Conservation (phyloP, 163 green algal genomes). For the Chlorella variabilis region DNA sequence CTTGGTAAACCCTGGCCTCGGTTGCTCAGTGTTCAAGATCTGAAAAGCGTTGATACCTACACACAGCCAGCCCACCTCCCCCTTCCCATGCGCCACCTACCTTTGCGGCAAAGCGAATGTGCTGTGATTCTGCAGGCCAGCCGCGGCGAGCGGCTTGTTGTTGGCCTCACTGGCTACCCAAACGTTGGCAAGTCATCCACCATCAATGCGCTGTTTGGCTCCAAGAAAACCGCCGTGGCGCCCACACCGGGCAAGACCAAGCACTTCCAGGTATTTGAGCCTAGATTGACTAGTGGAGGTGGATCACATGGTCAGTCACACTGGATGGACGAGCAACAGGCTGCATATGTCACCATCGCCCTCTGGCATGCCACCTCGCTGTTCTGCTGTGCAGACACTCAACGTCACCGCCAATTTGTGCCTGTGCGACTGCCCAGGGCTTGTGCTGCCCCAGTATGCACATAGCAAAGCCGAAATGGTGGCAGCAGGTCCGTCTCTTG, state of each 20-base stretch:
- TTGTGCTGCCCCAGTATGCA: constrained; percentile 95
- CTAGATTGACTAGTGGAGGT: too few species aligned
- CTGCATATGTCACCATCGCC: neutral
- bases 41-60: too few species aligned
- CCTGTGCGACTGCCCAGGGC: constrained; percentile 96
- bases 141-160: constrained; percentile 64
- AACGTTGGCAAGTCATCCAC: constrained; percentile 99
- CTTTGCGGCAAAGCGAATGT: too few species aligned
- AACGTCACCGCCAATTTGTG: constrained; percentile 72
- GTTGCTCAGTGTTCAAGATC: too few species aligned
- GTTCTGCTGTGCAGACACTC: constrained; percentile 75
- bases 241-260: constrained; percentile 99
- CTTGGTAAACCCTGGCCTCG: neutral
- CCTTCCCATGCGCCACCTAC: too few species aligned
- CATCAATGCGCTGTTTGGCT: constrained; percentile 97
- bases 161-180: constrained; percentile 97
- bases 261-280: constrained; percentile 82
- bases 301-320: too few species aligned
- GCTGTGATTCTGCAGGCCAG: neutral
- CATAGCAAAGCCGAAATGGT: constrained; percentile 96
- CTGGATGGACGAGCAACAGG: neutral
- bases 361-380: neutral
- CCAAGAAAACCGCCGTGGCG: constrained; percentile 96
- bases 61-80: too few species aligned
- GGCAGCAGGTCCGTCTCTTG: constrained; percentile 67